Evolutionary conservation across 2,329 filamentous ascomycete genomes (phyloP).

Genomic region (Colletotrichum gloeosporioides): DNA sequence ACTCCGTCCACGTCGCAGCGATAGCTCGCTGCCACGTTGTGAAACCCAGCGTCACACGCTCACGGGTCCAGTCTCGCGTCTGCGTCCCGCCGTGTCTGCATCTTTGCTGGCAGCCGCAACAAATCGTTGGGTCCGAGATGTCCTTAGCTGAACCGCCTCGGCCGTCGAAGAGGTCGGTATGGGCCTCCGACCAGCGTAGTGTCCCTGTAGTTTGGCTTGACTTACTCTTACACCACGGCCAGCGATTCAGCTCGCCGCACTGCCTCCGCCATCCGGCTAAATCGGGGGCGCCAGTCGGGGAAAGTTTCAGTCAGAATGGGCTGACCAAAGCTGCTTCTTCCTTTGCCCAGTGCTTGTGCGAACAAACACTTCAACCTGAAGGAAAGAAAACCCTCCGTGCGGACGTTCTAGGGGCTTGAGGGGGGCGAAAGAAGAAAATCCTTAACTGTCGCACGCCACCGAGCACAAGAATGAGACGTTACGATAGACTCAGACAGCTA

Average conservation of each 20-base stretch:
- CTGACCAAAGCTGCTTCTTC: background rate
- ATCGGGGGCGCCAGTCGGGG: too few relatives aligned
- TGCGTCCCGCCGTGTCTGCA: background rate
- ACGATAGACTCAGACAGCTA: background rate
- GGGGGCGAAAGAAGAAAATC: background rate
- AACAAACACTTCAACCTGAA: background rate
- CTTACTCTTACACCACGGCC: background rate
- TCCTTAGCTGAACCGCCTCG: background rate
- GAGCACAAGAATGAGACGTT: slow-evolving; percentile 5
- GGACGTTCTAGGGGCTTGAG: background rate
- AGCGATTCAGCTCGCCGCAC: background rate
- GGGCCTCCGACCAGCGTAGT: background rate
- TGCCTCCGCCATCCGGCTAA: background rate
- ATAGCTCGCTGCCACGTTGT: slow-evolving; percentile 2
- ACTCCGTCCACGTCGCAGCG: background rate
- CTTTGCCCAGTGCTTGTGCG: background rate
- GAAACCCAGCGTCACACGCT: background rate
- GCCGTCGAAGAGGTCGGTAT: background rate
- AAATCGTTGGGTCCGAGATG: background rate
- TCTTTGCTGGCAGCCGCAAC: background rate
- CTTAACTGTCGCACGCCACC: background rate
- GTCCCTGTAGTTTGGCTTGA: background rate
- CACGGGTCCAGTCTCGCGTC: background rate
- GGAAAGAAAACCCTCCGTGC: background rate
- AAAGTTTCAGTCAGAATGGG: background rate